phyloP scores from a whole-genome alignment of 345 rosid species.

The Eucalyptus sp. region DNA sequence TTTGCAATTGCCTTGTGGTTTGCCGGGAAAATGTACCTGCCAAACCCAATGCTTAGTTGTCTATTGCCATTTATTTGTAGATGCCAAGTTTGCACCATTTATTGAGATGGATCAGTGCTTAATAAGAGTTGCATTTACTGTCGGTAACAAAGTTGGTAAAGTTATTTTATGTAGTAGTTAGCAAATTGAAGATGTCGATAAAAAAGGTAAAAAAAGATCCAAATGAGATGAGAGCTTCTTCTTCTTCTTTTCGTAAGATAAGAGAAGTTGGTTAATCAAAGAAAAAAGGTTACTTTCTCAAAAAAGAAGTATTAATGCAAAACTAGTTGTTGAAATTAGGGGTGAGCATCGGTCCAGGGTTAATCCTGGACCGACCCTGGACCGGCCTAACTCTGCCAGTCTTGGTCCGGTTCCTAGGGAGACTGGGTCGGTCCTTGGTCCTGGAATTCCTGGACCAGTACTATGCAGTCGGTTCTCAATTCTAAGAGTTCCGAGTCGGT shows the following conservation, averaged over 20 bases:
- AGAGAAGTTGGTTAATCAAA: background rate
- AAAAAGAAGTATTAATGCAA: background rate
- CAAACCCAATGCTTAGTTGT: background rate
- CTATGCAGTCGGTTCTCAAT: too few relatives aligned
- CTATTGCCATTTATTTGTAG: background rate
- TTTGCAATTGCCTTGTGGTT: background rate
- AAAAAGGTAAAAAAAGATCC: background rate
- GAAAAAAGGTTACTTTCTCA: background rate
- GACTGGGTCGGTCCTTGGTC: too few relatives aligned
- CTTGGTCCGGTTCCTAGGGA: too few relatives aligned
- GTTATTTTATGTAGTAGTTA: background rate
- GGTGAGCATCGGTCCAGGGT: too few relatives aligned
- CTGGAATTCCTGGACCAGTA: too few relatives aligned
- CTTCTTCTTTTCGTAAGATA: background rate
- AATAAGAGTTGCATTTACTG: background rate
- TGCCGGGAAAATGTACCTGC: background rate
- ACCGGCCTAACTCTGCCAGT: too few relatives aligned
- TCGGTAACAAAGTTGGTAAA: background rate
- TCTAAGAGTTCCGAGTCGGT: too few relatives aligned
- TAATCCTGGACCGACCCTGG: too few relatives aligned
- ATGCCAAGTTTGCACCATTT: background rate
- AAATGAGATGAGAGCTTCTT: background rate
- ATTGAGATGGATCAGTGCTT: background rate
- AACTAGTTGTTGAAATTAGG: background rate
- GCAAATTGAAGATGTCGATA: background rate